Base-by-base conservation (phyloP, 495 filamentous ascomycete genomes). In the Talaromyces wortmannii region DNA sequence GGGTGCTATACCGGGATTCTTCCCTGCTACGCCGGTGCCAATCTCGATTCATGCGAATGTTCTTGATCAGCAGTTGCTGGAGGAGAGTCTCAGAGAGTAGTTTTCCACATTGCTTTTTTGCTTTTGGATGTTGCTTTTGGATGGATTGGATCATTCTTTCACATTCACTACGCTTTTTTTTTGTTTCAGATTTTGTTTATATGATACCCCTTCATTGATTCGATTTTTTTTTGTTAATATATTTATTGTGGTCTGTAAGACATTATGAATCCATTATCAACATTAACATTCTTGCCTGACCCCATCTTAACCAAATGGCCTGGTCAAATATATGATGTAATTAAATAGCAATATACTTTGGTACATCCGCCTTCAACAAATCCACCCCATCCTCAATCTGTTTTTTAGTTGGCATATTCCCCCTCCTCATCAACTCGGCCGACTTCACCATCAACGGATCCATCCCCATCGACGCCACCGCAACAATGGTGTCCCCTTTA, bases 381-480 rank as follows among this genome's bases (percentile, higher is more conserved):
- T 96, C 88, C 45, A 89, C 66, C 0, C 90, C 92, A 30, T 68
- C 77, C 66, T 85, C 55, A 49, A 98, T 75, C 65, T 96, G 80
- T 57, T 74, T 78, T 82, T 95, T 95, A 18, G 70, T 78, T 1
- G 89, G 86, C 91, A 97, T 97, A 64, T 79, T 84, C 31, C 80
- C 81, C 56, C 85, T 76, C 61, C 84, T 74, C 91, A 98, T 95
- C 72, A 96, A 72, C 75, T 95, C 92, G 15, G 87, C 87, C 48
- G 77, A 79, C 75, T 96, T 86, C 1, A 69, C 69, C 88, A 96
- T 92, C 55, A 88, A 77, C 2, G 94, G 94, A 72, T 98, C 94
- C 72, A 85, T 83, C 56, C 83, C 83, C 91, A 96, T 96, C 55
- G 80, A 90, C 0, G 91, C 91, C 60, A 97, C 89, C 4, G 94